A percentile compares a stretch with the other conserved stretches of the same genome.
Evolutionary conservation across 208 protist species (phyloP).

Genomic region (Phytomonas serpens): DNA sequence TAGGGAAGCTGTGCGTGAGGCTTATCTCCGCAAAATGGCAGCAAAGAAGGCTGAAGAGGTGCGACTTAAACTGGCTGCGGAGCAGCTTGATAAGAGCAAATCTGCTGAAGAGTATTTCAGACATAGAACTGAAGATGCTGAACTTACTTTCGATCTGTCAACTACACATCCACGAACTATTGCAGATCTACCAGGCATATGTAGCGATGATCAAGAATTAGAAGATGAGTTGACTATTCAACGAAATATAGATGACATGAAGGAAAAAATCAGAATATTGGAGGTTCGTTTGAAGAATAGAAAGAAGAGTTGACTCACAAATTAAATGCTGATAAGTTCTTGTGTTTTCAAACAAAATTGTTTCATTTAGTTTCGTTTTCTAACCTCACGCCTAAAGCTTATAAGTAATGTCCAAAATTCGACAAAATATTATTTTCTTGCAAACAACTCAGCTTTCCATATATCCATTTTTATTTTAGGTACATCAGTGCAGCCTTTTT

Average conservation of each 20-base stretch:
- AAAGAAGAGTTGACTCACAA: background rate
- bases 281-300: background rate
- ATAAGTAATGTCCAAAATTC: background rate
- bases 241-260: background rate
- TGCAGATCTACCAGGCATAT: conserved; percentile 10
- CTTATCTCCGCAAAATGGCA: conserved; percentile 52
- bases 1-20: conserved; percentile 70
- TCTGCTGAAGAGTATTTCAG: conserved; percentile 19
- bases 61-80: conserved; percentile 53
- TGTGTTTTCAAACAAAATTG: background rate
- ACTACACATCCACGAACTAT: background rate
- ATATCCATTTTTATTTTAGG: background rate
- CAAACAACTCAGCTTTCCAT: background rate
- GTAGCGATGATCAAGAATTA: background rate
- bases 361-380: background rate
- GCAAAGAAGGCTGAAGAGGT: conserved; percentile 56
- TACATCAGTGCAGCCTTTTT: background rate
- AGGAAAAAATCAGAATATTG: background rate
- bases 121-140: conserved; percentile 7
- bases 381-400: background rate
- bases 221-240: background rate
- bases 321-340: background rate
- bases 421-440: background rate
- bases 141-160: background rate
- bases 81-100: conserved; percentile 17